Conservation (phyloP, 2,329 filamentous ascomycete species). For the Ilyonectria mors-panacis region DNA sequence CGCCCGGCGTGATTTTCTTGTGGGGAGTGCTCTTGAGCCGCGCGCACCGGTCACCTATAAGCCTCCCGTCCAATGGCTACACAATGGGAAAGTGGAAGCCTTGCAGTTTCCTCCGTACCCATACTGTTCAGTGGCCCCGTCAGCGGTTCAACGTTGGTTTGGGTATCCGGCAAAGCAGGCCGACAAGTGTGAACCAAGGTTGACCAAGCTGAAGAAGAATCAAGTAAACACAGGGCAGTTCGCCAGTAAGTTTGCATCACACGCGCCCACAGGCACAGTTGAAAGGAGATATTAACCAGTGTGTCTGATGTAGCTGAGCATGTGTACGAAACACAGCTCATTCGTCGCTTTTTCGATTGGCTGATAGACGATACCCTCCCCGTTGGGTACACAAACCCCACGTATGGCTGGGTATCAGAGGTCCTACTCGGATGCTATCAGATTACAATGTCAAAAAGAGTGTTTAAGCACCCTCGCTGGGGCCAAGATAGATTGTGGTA, state of each 20-base stretch:
- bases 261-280: background rate
- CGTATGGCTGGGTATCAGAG: background rate
- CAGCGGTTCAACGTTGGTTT: too few relatives aligned
- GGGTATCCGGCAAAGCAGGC: slow-evolving; percentile 2
- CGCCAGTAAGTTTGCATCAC: slow-evolving; percentile 13
- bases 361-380: background rate
- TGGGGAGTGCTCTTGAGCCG: background rate
- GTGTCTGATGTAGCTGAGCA: slow-evolving; percentile 10
- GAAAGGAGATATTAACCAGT: background rate
- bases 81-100: background rate
- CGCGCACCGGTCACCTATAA: background rate
- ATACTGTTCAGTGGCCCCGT: background rate
- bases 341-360: slow-evolving; percentile 11
- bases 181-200: background rate
- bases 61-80: background rate
- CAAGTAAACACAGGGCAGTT: too few relatives aligned
- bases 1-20: background rate
- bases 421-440: slow-evolving; percentile 15
- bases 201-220: background rate
- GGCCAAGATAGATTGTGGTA: background rate
- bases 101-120: background rate
- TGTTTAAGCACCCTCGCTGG: too few relatives aligned
- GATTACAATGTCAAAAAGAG: too few relatives aligned
- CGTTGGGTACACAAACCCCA: slow-evolving; percentile 5
- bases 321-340: slow-evolving; percentile 6